A percentile compares a stretch with the other conserved stretches of the same genome.
These are phyloP conservation scores for Boletus coccyginus DNA, from an alignment of 768 basidiomycete genomes.

Conservation along the genomic window DNA sequence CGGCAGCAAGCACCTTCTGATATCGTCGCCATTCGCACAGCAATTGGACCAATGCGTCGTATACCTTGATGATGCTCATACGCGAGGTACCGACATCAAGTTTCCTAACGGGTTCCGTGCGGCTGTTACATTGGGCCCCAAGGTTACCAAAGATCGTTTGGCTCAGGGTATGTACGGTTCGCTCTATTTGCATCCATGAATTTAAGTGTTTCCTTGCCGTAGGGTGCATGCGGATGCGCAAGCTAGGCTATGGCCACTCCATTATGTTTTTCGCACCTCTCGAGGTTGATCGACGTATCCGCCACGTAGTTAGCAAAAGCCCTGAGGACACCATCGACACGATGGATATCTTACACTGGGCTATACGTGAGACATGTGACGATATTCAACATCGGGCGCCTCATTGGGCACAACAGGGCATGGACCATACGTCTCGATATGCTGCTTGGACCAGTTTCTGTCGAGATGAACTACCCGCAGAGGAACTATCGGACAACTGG, in stretches of 20 bases:
- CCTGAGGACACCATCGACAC: slow-evolving; percentile 2
- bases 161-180: slow-evolving; percentile 28
- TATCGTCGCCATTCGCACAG: slow-evolving; percentile 32
- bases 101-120: slow-evolving; percentile 34
- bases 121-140: slow-evolving; percentile 38
- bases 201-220: background rate
- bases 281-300: slow-evolving; percentile 39
- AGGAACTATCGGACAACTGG: slow-evolving; percentile 30
- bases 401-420: slow-evolving; percentile 42
- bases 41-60: slow-evolving; percentile 36
- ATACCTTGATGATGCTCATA: slow-evolving; percentile 41
- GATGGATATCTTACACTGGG: slow-evolving; percentile 42
- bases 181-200: background rate
- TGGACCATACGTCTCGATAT: slow-evolving; percentile 17
- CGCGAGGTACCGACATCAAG: slow-evolving; percentile 39
- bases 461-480: background rate
- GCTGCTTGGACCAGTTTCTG: slow-evolving; percentile 16
- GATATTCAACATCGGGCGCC: slow-evolving; percentile 40
- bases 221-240: slow-evolving; percentile 57
- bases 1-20: slow-evolving; percentile 27
- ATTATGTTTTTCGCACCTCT: slow-evolving; percentile 46
- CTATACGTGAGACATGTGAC: slow-evolving; percentile 42
- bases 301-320: slow-evolving; percentile 18
- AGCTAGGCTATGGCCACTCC: slow-evolving; percentile 46
- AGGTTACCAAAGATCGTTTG: slow-evolving; percentile 37